phyloP scores from a whole-genome alignment of 106 monocot genomes.

The Phalaenopsis aphrodite region DNA sequence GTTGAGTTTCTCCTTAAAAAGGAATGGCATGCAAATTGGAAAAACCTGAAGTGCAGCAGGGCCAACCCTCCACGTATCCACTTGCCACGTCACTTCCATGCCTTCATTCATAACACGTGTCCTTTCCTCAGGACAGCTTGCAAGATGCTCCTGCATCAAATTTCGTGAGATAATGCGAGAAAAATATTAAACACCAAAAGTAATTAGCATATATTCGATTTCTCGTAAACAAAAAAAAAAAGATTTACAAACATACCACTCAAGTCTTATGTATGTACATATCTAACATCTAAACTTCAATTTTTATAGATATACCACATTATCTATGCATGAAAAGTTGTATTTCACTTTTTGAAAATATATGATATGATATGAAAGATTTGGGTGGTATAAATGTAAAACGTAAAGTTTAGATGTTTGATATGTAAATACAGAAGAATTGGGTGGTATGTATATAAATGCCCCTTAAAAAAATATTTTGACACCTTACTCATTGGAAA shows the following conservation, averaged over 20 bases:
- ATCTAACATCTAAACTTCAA: too few relatives aligned
- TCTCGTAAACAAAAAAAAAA: background rate
- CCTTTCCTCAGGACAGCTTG: constrained; percentile 81
- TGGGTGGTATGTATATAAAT: too few relatives aligned
- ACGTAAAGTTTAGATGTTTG: too few relatives aligned
- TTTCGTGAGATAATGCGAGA: background rate
- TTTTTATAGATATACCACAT: too few relatives aligned
- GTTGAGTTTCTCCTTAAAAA: background rate
- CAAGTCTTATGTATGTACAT: too few relatives aligned
- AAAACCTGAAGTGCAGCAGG: constrained; percentile 86
- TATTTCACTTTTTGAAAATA: too few relatives aligned
- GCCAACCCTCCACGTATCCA: constrained; percentile 94
- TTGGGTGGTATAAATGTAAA: too few relatives aligned
- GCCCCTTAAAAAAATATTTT: background rate
- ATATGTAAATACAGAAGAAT: too few relatives aligned
- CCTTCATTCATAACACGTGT: constrained; percentile 59
- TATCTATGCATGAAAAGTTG: too few relatives aligned
- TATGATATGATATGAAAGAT: too few relatives aligned
- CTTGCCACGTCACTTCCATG: constrained; percentile 86
- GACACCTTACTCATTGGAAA: constrained; percentile 70
- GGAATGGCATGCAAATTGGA: background rate
- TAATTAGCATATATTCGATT: background rate
- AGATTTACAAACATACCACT: too few relatives aligned
- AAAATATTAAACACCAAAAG: background rate
- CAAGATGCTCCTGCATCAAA: constrained; percentile 72